Evolutionary conservation across 768 basidiomycete species (phyloP).

Genomic region (Lactarius trivialis): DNA sequence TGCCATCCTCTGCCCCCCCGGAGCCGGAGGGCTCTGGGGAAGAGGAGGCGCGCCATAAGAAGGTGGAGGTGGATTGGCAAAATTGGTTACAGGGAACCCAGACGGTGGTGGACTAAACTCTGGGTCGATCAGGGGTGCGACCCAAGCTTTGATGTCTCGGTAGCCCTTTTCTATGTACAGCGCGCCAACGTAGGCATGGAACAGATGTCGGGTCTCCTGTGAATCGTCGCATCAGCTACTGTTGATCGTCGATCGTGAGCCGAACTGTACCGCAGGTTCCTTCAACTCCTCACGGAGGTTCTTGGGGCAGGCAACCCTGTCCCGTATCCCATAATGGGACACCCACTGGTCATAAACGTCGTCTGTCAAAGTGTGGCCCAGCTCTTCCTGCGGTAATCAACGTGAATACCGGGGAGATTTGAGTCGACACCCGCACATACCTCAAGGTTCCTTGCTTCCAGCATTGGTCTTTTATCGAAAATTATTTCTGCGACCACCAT

Average conservation of each 20-base stretch:
- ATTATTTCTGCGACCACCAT: slow-evolving; percentile 41
- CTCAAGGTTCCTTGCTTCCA: slow-evolving; percentile 43
- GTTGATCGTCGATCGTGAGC: neutral
- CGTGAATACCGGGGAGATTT: neutral
- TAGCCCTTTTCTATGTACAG: slow-evolving; percentile 11
- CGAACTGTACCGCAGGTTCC: neutral
- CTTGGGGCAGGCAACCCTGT: slow-evolving; percentile 11
- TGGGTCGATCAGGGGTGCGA: slow-evolving; percentile 17
- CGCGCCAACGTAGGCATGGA: slow-evolving; percentile 20
- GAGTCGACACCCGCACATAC: slow-evolving; percentile 33
- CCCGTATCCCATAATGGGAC: slow-evolving; percentile 13
- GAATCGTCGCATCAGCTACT: neutral
- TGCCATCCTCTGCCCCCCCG: slow-evolving; percentile 55
- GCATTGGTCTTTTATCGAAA: slow-evolving; percentile 46
- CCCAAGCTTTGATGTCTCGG: slow-evolving; percentile 5
- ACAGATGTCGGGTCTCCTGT: slow-evolving; percentile 19
- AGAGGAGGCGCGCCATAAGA: slow-evolving; percentile 33
- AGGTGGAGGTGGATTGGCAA: slow-evolving; percentile 28
- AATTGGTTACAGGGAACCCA: slow-evolving; percentile 9
- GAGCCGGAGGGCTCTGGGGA: slow-evolving; percentile 51
- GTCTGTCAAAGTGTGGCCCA: neutral
- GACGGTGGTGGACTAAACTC: neutral
- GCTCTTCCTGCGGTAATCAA: slow-evolving; percentile 1
- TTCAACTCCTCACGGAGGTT: slow-evolving; percentile 7
- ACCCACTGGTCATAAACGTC: slow-evolving; percentile 19